Base-by-base conservation (phyloP, 2,329 filamentous ascomycete genomes). In the Fonsecaea multimorphosa region DNA sequence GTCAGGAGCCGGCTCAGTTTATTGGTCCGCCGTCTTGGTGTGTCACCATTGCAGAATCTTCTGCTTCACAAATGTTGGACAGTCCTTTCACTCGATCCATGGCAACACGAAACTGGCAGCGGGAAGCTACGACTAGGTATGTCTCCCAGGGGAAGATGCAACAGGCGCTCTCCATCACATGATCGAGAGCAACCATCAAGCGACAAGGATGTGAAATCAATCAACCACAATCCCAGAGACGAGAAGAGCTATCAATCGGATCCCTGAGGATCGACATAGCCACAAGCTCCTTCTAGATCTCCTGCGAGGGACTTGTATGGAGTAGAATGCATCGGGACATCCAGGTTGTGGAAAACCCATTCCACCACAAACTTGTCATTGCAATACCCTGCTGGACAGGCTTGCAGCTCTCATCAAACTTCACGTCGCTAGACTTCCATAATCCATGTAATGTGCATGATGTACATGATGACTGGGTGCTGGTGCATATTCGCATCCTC, bases 401-500 rank as follows among this genome's bases (percentile, higher is more conserved):
- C 44, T 27, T 9, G 12, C 9, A 49, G 44, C 19, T 27, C 19
- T 49, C 44, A 9, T 49, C 44, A 49, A n/a, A 49, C 44, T 14
- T 49, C 44, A 27, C 22, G 4, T 49, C 44, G 44, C 44, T 49
- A 12, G 44, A 49, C 9, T 49, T 49, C 44, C 44, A 27, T 49
- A 49, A 24, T 49, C 44, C 19, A 49, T 49, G 22, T 49, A 24
- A 12, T 27, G 44, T 49, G 44, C 19, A 49, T 49, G 44, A 49
- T 49, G 58, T 53, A 60, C 58, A 60, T 52, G 36, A 60, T 32
- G 46, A 27, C 58, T 22, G 44, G 29, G 16, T 29, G 31, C 51
- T 46, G 36, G 34, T 19, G 44, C 24, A 60, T 38, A 19, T 49
- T 36, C 46, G 46, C 51, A 29, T 53, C 31, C 29, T 31, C 27